Base-by-base conservation (phyloP, 2,329 filamentous ascomycete genomes). In the Ascomycota sp. region DNA sequence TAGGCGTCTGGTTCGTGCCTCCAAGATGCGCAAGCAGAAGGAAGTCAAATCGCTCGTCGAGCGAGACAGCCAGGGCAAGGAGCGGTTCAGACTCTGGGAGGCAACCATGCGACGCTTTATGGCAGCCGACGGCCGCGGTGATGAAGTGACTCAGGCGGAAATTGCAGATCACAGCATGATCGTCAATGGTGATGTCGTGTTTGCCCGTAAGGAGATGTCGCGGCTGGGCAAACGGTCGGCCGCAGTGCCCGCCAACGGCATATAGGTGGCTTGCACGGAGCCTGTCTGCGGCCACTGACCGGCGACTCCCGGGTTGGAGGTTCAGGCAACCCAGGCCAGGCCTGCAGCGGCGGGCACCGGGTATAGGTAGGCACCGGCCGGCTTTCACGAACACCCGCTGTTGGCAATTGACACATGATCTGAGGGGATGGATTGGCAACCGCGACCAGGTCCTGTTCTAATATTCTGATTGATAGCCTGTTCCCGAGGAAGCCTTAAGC, bases 161-260 rank as follows among this genome's bases (percentile, higher is more conserved):
- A 67, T 66, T 43, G 66, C 68, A 2, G 69, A 75, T 37, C 62
- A 70, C 41, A 73, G 68, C 45, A 71, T 72, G 57, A 68, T 75
- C 47, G 69, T 75, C 27, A 72, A 75, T 40, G 59, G 66, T 2
- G 64, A 68, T 24, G 56, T 55, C 34, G 49, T 52, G 8, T 68
- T 64, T 38, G 54, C 61, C 30, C 62, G 70, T 29, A 65, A 65
- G 39, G 65, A 68, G 39, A 47, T 66, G 8, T 59, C 62, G 4
- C 57, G 63, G 25, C 44, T 54, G n/a, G 57, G 56, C 7, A 60
- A 60, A 39, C 56, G 61, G 37, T 43, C 49, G 21, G 47, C 45
- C 21, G 36, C 38, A 10, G 29, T 51, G 27, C 35, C 41, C 28
- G 37, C 38, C 33, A 47, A 48, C 34, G 36, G 38, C 29, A 31